Percentiles rank a stretch among this genome's conserved stretches.
phyloP scores from a whole-genome alignment of 257 asterid species.

The Solanum medicagineum region DNA sequence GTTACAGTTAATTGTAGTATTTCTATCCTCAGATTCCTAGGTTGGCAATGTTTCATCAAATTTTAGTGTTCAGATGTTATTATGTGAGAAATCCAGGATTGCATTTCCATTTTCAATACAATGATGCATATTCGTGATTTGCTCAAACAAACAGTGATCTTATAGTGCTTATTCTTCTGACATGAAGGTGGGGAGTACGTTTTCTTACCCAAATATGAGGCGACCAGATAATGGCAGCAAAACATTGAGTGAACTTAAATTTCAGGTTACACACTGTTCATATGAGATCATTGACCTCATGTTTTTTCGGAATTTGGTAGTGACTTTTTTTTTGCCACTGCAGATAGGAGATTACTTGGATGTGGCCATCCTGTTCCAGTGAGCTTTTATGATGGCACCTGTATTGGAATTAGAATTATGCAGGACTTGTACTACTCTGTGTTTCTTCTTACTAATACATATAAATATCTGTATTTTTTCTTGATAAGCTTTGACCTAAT shows the following conservation, averaged over 20 bases:
- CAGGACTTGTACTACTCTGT: not conserved
- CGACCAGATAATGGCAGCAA: constrained; percentile 62
- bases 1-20: not conserved
- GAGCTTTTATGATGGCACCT: not conserved
- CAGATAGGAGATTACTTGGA: constrained; percentile 77
- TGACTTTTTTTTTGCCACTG: constrained; percentile 10
- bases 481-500: not conserved
- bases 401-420: not conserved
- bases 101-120: not conserved
- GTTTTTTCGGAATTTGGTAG: not conserved
- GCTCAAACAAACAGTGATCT: not conserved
- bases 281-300: not conserved
- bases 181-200: constrained; percentile 59
- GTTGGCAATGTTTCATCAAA: not conserved
- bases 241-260: constrained; percentile 50
- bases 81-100: not conserved
- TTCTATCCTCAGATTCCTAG: not conserved
- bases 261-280: constrained; percentile 32
- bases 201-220: constrained; percentile 48
- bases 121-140: not conserved
- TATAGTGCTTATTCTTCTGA: not conserved
- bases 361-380: constrained; percentile 49
- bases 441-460: not conserved
- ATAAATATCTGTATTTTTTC: not conserved
- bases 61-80: not conserved